Conservation (phyloP, 306 rosid species). For the Herpetospermum pedunculosum region DNA sequence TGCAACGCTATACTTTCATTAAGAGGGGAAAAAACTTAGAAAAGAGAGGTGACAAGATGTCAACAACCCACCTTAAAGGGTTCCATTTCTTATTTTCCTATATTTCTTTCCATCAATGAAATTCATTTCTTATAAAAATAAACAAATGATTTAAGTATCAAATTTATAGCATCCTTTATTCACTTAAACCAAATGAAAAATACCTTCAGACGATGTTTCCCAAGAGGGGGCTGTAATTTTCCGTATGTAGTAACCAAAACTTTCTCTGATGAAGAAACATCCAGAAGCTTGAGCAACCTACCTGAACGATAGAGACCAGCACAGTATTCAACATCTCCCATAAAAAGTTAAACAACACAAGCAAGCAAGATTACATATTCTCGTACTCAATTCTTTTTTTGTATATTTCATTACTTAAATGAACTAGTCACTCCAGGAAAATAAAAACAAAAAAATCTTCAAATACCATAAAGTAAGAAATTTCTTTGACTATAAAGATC, state of each 20-base stretch:
- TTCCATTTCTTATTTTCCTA: neutral
- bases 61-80: neutral
- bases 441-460: neutral
- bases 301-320: conserved; percentile 34
- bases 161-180: neutral
- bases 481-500: neutral
- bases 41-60: neutral
- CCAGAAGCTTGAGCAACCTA: conserved; percentile 77
- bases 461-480: neutral
- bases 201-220: conserved; percentile 97
- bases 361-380: neutral
- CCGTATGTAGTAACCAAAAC: conserved; percentile 77
- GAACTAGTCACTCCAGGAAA: neutral
- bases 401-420: neutral
- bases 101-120: neutral
- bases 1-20: neutral
- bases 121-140: neutral
- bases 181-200: conserved; percentile 2
- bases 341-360: neutral
- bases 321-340: neutral
- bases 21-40: neutral
- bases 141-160: neutral
- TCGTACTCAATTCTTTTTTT: neutral
- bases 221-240: conserved; percentile 91
- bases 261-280: conserved; percentile 59